Conservation (phyloP, 1,284 basidiomycete genomes). For the Stereum hirsutum region DNA sequence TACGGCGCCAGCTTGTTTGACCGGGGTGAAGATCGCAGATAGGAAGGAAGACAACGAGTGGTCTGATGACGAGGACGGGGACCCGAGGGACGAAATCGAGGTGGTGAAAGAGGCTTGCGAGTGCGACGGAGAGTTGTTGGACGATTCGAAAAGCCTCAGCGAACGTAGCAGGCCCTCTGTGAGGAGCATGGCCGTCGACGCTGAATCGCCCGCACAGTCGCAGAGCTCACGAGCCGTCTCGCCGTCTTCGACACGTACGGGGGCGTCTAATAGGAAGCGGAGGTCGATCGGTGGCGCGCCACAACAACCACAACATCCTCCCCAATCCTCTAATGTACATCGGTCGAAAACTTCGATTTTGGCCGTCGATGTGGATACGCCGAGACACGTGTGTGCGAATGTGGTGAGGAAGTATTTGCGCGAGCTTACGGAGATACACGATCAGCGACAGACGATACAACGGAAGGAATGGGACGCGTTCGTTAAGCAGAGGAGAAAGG, state of each 20-base stretch:
- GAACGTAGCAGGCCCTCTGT: slow-evolving; percentile 17
- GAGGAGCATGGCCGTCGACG: slow-evolving; percentile 11
- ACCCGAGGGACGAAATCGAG: slow-evolving; percentile 29
- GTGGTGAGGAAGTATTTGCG: slow-evolving; percentile 72
- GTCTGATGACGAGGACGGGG: slow-evolving; percentile 46
- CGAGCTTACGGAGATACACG: slow-evolving; percentile 83
- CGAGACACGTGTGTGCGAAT: slow-evolving; percentile 63
- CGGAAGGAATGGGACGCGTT: slow-evolving; percentile 87
- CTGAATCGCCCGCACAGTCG: slow-evolving; percentile 1
- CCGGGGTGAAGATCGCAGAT: slow-evolving; percentile 82
- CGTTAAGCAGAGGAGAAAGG: slow-evolving; percentile 50
- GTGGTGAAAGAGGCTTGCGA: slow-evolving; percentile 53
- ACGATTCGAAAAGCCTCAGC: slow-evolving; percentile 16
- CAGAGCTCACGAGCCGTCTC: slow-evolving; percentile 30
- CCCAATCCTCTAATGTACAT: not conserved
- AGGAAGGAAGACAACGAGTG: slow-evolving; percentile 67
- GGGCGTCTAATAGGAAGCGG: no score
- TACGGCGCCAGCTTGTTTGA: slow-evolving; percentile 76
- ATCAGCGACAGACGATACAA: slow-evolving; percentile 67
- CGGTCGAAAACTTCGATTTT: slow-evolving; percentile 42
- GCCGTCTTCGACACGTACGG: slow-evolving; percentile 31
- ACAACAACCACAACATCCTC: not conserved
- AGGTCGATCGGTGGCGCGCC: slow-evolving; percentile 1
- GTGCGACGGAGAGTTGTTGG: slow-evolving; percentile 34
- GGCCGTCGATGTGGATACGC: slow-evolving; percentile 45